phyloP scores from a whole-genome alignment of 345 rosid genomes.

The Hibiscus syriacus region DNA sequence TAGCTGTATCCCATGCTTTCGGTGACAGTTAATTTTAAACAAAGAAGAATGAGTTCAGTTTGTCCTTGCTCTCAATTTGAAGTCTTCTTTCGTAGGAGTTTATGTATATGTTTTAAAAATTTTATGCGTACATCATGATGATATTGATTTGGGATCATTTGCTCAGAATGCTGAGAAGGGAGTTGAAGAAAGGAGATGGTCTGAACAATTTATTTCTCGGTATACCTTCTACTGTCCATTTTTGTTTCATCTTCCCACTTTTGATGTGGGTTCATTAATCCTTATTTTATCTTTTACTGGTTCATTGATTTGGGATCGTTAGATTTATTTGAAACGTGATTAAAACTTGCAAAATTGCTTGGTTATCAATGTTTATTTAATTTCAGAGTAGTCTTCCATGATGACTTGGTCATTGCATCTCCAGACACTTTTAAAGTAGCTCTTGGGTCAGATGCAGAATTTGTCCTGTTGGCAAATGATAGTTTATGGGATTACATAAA shows the following conservation, averaged over 20 bases:
- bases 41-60: slow-evolving; percentile 70
- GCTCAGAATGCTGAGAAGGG: slow-evolving; percentile 85
- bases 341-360: slow-evolving; percentile 6
- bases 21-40: slow-evolving; percentile 87
- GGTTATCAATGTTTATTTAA: slow-evolving; percentile 4
- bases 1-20: slow-evolving; percentile 91
- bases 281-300: neutral
- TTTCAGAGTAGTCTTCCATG: slow-evolving; percentile 54
- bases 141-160: slow-evolving; percentile 9
- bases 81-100: neutral
- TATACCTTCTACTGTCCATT: slow-evolving; percentile 17
- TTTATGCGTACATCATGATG: neutral
- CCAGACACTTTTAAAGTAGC: slow-evolving; percentile 68
- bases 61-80: neutral
- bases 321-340: neutral
- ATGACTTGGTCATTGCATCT: slow-evolving; percentile 68
- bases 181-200: slow-evolving; percentile 74
- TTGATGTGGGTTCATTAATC: neutral
- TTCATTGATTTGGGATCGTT: neutral
- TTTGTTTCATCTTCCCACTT: neutral
- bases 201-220: slow-evolving; percentile 87
- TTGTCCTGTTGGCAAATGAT: slow-evolving; percentile 79
- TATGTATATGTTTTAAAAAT: no score
- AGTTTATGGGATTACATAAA: slow-evolving; percentile 95
- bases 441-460: slow-evolving; percentile 72